Conservation (phyloP, 768 basidiomycete genomes). For the Pleurotus citrinopileatus region DNA sequence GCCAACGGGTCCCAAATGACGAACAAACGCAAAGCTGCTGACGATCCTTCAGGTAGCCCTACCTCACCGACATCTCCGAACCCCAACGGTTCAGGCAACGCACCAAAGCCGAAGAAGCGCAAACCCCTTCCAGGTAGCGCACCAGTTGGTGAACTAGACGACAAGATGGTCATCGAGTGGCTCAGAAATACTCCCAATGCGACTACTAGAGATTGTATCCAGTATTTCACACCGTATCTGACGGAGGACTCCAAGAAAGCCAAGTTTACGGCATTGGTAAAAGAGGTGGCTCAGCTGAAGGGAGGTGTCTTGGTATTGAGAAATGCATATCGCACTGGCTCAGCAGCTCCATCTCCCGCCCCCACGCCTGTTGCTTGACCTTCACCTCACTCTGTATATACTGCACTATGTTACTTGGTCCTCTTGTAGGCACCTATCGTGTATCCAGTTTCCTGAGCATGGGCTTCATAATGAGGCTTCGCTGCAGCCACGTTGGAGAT, state of each 20-base stretch:
- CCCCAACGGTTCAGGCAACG: constrained; percentile 43
- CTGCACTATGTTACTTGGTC: too few relatives aligned
- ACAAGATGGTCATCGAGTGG: constrained; percentile 72
- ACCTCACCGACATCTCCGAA: constrained; percentile 29
- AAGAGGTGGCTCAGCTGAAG: constrained; percentile 75
- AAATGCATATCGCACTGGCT: constrained; percentile 32
- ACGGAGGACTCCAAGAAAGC: constrained; percentile 67
- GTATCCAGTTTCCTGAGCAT: too few relatives aligned
- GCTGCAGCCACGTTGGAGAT: too few relatives aligned
- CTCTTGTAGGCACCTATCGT: too few relatives aligned
- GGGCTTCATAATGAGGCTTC: too few relatives aligned
- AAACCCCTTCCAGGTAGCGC: constrained; percentile 33
- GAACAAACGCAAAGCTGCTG: constrained; percentile 39
- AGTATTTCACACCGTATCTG: constrained; percentile 74
- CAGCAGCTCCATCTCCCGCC: constrained; percentile 34
- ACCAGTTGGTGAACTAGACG: constrained; percentile 58
- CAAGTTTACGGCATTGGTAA: constrained; percentile 76
- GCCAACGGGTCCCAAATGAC: constrained; percentile 15
- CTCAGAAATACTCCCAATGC: constrained; percentile 64
- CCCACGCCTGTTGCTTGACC: constrained; percentile 11
- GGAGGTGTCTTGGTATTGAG: constrained; percentile 60
- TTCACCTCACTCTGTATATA: too few relatives aligned
- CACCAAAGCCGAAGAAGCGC: constrained; percentile 54
- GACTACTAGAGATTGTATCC: constrained; percentile 77
- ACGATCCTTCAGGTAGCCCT: constrained; percentile 26